These are phyloP conservation scores for Suhomyces sp. DNA, from an alignment of 805 yeast species.

Conservation along the genomic window DNA sequence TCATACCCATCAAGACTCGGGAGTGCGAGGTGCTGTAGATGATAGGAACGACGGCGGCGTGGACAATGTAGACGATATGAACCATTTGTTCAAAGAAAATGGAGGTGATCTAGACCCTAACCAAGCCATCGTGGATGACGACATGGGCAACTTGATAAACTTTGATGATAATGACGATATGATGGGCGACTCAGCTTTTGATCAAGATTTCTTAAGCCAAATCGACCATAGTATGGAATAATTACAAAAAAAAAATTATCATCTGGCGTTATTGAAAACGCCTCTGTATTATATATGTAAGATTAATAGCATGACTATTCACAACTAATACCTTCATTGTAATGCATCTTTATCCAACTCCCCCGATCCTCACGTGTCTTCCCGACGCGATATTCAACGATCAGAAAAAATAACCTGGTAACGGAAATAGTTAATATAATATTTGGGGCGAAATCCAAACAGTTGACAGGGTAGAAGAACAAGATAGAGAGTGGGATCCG, in stretches of 20 bases:
- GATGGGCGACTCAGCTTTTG: constrained; percentile 26
- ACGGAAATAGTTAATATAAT: not conserved
- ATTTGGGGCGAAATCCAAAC: not conserved
- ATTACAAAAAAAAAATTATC: not conserved
- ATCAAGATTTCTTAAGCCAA: constrained; percentile 30
- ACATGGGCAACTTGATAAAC: constrained; percentile 33
- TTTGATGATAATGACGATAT: constrained; percentile 30
- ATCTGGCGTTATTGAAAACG: not conserved
- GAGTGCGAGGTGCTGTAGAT: not conserved
- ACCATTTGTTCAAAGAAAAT: constrained; percentile 17
- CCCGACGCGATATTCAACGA: not conserved
- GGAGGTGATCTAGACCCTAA: constrained; percentile 10
- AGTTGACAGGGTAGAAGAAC: not conserved
- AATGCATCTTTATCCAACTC: not conserved
- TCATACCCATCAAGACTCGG: not conserved
- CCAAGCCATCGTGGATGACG: constrained; percentile 20
- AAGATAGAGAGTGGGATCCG: not conserved
- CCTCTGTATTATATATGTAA: not conserved
- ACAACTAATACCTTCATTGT: not conserved
- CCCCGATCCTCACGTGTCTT: not conserved
- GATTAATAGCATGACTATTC: not conserved
- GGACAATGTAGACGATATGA: constrained; percentile 14
- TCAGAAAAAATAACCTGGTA: not conserved
- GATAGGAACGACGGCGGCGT: not conserved
- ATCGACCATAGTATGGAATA: constrained; percentile 6